Conservation (phyloP, 441 rosid species). For the Pelargonium cotyledonis region DNA sequence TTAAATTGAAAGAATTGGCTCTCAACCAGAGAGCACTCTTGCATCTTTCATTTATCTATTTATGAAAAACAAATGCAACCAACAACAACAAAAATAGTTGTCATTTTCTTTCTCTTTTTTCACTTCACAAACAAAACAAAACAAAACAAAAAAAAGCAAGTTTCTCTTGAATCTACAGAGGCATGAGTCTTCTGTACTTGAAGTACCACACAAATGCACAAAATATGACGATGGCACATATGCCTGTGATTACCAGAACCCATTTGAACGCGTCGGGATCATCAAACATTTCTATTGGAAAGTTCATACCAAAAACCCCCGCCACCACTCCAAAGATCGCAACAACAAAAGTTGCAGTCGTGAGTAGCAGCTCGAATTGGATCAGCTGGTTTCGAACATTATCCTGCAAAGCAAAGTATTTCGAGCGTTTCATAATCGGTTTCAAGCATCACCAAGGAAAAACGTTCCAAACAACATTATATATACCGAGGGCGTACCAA, state of each 20-base stretch:
- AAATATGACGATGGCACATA: constrained; percentile 52
- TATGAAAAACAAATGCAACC: no score
- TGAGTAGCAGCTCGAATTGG: constrained; percentile 86
- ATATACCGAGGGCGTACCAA: constrained; percentile 42
- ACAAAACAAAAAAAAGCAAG: background rate
- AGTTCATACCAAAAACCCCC: constrained; percentile 95
- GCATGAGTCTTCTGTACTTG: constrained; percentile 88
- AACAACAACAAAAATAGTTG: no score
- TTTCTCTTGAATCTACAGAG: constrained; percentile 33
- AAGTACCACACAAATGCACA: constrained; percentile 79
- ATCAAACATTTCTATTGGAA: constrained; percentile 55
- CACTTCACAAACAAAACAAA: no score
- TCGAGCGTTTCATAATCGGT: no score
- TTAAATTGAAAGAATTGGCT: no score
- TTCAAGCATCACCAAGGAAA: no score
- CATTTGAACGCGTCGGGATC: constrained; percentile 68
- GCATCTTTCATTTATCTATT: no score
- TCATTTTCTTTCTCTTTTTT: no score
- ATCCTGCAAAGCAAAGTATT: constrained; percentile 46
- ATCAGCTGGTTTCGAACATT: constrained; percentile 93
- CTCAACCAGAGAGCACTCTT: no score
- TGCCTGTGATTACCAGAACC: constrained; percentile 78
- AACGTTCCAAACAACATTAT: no score
- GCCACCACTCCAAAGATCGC: constrained; percentile 97
- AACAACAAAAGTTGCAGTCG: constrained; percentile 90